Conservation (phyloP, 352 stramenopile genomes). For the Phytophthora idaei region DNA sequence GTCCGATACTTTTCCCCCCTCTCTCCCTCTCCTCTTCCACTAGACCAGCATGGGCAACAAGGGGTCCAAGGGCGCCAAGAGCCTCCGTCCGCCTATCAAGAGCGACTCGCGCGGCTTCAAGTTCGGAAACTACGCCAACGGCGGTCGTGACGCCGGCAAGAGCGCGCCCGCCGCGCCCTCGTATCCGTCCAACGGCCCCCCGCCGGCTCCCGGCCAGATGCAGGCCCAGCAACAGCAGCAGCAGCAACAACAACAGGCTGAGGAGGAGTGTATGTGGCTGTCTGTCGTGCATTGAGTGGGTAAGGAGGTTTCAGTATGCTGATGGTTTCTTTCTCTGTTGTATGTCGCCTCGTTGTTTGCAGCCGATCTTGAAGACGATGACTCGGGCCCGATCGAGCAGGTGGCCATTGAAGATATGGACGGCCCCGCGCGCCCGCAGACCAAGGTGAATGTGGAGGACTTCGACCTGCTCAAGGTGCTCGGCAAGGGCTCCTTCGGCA, state of each 20-base stretch:
- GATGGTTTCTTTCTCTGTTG: slow-evolving; percentile 12
- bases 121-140: slow-evolving; percentile 56
- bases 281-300: background rate
- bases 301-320: background rate
- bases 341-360: slow-evolving; percentile 14
- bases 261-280: slow-evolving; percentile 69
- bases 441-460: slow-evolving; percentile 91
- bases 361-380: slow-evolving; percentile 84
- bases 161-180: slow-evolving; percentile 80
- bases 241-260: slow-evolving; percentile 39
- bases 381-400: slow-evolving; percentile 80
- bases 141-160: slow-evolving; percentile 66
- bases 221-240: slow-evolving; percentile 29
- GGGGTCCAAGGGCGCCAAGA: slow-evolving; percentile 76
- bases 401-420: slow-evolving; percentile 86
- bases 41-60: slow-evolving; percentile 77
- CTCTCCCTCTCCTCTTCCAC: slow-evolving; percentile 3
- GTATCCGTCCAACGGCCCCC: slow-evolving; percentile 41
- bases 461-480: slow-evolving; percentile 95
- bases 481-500: slow-evolving; percentile 95
- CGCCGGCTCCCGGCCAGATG: slow-evolving; percentile 32
- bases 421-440: slow-evolving; percentile 54
- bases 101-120: slow-evolving; percentile 86
- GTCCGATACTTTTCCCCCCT: slow-evolving; percentile 32
- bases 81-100: slow-evolving; percentile 77